A percentile compares a stretch with the other conserved stretches of the same genome.
Conservation (phyloP, 2,329 filamentous ascomycete genomes). For the Exophiala alcalophila region DNA sequence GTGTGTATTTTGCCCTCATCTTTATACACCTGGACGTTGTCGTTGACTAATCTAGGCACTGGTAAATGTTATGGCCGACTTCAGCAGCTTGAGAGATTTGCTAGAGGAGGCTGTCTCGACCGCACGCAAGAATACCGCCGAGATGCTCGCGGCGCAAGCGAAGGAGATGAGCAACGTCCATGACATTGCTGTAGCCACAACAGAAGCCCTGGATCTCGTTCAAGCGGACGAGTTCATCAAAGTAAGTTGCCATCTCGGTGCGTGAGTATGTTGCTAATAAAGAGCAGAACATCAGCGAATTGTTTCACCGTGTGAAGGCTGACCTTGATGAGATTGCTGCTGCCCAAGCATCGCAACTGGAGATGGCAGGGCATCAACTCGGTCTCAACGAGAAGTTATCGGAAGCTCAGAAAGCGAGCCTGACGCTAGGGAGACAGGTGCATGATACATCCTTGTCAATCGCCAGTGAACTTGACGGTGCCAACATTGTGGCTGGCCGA, state of each 20-base stretch:
- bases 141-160: slow-evolving; percentile 16
- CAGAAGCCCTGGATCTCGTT: slow-evolving; percentile 11
- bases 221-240: slow-evolving; percentile 9
- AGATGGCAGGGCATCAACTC: slow-evolving; percentile 9
- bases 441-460: slow-evolving; percentile 11
- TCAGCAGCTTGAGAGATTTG: slow-evolving; percentile 11
- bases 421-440: slow-evolving; percentile 12
- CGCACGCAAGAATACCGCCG: slow-evolving; percentile 13
- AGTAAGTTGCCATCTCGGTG: slow-evolving; percentile 3
- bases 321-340: slow-evolving; percentile 9
- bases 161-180: slow-evolving; percentile 18
- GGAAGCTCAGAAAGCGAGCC: slow-evolving; percentile 12
- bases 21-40: too few species aligned
- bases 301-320: slow-evolving; percentile 10
- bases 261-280: neutral
- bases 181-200: slow-evolving; percentile 19
- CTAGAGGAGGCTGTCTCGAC: slow-evolving; percentile 8
- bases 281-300: slow-evolving; percentile 9
- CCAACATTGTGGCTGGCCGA: slow-evolving; percentile 11
- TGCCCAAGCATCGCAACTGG: slow-evolving; percentile 12
- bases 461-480: slow-evolving; percentile 20
- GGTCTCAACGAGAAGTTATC: slow-evolving; percentile 13
- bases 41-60: too few species aligned
- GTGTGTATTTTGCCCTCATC: slow-evolving; percentile 6
- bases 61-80: slow-evolving; percentile 16